Evolutionary conservation across 257 asterid species (phyloP).

Genomic region (Solanum ossicruentum): DNA sequence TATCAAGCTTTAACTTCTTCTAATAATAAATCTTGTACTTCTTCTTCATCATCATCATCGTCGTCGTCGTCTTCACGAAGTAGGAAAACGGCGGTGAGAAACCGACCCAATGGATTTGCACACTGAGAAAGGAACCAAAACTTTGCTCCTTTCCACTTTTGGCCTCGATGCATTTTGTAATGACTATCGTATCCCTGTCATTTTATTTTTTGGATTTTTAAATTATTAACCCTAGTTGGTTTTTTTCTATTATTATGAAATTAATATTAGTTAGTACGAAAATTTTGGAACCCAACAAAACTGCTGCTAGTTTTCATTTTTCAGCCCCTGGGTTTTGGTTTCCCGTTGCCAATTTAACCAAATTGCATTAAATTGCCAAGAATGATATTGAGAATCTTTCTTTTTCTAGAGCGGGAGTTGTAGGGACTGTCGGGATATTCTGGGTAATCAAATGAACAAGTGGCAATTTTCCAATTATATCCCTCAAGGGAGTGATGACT

Average conservation of each 20-base stretch:
- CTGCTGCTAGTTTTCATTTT: conserved; percentile 13
- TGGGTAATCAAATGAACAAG: not conserved
- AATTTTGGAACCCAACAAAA: not conserved
- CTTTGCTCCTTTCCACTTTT: conserved; percentile 15
- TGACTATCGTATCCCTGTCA: conserved; percentile 8
- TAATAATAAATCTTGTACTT: not conserved
- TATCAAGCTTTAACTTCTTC: conserved; percentile 3
- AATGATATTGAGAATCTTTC: not conserved
- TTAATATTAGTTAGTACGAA: not conserved
- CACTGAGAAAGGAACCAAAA: conserved; percentile 24
- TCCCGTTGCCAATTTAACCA: not conserved
- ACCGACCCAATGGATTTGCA: conserved; percentile 40
- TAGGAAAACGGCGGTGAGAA: conserved; percentile 20
- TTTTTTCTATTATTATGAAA: not conserved
- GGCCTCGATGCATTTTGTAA: conserved; percentile 19
- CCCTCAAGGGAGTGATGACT: not conserved
- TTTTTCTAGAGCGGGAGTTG: not conserved
- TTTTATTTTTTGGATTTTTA: not conserved
- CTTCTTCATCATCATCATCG: conserved; percentile 12
- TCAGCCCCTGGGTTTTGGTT: conserved; percentile 18
- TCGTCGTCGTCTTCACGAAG: conserved; percentile 5
- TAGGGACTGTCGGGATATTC: not conserved
- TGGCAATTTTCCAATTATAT: not conserved
- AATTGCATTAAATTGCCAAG: not conserved
- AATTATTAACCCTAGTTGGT: not conserved